Percentiles rank a stretch among this genome's conserved stretches.
Conservation (phyloP, 768 basidiomycete genomes). For the Mycena kentingensis region DNA sequence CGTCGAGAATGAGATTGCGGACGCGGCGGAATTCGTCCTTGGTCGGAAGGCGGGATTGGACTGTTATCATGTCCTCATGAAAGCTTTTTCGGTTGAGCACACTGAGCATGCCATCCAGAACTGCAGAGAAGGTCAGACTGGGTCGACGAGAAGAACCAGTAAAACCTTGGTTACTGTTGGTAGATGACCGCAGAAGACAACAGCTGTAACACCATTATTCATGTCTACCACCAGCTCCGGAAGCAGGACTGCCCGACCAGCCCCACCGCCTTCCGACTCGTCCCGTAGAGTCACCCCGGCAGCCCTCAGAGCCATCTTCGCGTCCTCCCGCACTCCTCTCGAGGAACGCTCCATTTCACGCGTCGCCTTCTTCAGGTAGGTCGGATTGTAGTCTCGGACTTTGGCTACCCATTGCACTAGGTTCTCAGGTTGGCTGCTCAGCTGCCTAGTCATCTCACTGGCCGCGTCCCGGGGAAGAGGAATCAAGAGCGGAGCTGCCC, state of each 20-base stretch:
- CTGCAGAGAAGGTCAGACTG: not conserved
- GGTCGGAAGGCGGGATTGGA: constrained; percentile 61
- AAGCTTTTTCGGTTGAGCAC: constrained; percentile 34
- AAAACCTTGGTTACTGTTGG: not conserved
- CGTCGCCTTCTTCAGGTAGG: constrained; percentile 82
- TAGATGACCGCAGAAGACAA: not conserved
- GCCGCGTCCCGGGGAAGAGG: constrained; percentile 72
- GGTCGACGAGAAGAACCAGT: not conserved
- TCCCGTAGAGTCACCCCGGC: constrained; percentile 77
- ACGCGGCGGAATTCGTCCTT: constrained; percentile 61
- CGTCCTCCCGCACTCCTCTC: constrained; percentile 77
- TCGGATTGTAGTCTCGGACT: constrained; percentile 7
- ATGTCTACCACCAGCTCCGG: constrained; percentile 1
- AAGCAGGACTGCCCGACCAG: not conserved
- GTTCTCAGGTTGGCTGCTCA: constrained; percentile 80
- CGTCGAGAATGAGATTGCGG: constrained; percentile 58
- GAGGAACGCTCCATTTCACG: constrained; percentile 86
- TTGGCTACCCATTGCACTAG: constrained; percentile 37
- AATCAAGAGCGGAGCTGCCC: constrained; percentile 62
- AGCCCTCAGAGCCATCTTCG: constrained; percentile 80
- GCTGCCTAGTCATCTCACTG: constrained; percentile 78
- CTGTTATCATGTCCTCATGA: constrained; percentile 60
- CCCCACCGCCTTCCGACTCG: constrained; percentile 41
- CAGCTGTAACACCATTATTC: no score
- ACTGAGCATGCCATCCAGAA: constrained; percentile 14